Percentiles rank a stretch among this genome's conserved stretches.
phyloP scores from a whole-genome alignment of 2,329 filamentous ascomycete species.

The Curvularia spicifera region DNA sequence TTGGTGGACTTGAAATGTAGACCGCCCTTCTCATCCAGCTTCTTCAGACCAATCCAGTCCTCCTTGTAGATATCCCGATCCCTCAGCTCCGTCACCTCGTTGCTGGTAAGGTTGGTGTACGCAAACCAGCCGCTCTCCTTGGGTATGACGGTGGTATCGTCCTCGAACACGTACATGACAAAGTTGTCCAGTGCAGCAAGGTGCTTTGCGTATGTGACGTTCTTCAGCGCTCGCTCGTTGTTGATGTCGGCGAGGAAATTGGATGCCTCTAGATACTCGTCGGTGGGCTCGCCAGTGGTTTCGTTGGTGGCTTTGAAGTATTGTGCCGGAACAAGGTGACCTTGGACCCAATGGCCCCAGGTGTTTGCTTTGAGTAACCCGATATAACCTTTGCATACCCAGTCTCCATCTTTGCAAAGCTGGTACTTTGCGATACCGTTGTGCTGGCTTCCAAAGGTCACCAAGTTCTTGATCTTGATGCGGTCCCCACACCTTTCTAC shows the following conservation, averaged over 20 bases:
- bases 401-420: constrained; percentile 73
- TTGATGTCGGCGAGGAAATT: constrained; percentile 96
- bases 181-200: constrained; percentile 74
- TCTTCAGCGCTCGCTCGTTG: constrained; percentile 83
- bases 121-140: constrained; percentile 92
- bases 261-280: constrained; percentile 76
- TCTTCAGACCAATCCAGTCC: constrained; percentile 89
- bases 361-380: constrained; percentile 78
- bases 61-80: constrained; percentile 79
- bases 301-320: constrained; percentile 79
- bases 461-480: constrained; percentile 71
- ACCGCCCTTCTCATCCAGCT: constrained; percentile 78
- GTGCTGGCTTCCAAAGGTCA: constrained; percentile 91
- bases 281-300: constrained; percentile 60
- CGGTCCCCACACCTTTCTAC: constrained; percentile 84
- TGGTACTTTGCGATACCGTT: constrained; percentile 89
- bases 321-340: constrained; percentile 84
- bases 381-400: constrained; percentile 81
- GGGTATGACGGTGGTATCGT: constrained; percentile 85
- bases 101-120: constrained; percentile 70
- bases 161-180: constrained; percentile 86
- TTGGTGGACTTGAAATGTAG: constrained; percentile 75
- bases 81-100: constrained; percentile 68
- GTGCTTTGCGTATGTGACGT: constrained; percentile 73
- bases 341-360: constrained; percentile 80